Percentiles rank a stretch among this genome's conserved stretches.
phyloP scores from a whole-genome alignment of 2,329 filamentous ascomycete genomes.

The Venturia pyrina region DNA sequence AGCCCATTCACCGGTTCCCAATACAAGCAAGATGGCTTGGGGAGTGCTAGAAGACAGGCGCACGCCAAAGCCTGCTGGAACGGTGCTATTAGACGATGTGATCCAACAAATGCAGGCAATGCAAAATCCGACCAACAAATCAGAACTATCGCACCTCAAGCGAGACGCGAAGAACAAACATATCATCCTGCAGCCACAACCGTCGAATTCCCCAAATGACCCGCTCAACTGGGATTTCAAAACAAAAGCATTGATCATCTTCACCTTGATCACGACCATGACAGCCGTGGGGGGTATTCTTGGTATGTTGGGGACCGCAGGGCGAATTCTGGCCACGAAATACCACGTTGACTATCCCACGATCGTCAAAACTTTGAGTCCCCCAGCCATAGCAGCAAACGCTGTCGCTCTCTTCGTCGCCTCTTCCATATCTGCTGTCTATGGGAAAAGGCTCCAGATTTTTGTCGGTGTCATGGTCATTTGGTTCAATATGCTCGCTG shows the following conservation, averaged over 20 bases:
- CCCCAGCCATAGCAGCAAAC: conserved; percentile 3
- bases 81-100: conserved; percentile 6
- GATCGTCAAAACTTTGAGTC: neutral
- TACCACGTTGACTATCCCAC: conserved; percentile 8
- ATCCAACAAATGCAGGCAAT: conserved; percentile 5
- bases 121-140: neutral
- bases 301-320: conserved; percentile 8
- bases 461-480: conserved; percentile 28
- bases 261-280: conserved; percentile 29
- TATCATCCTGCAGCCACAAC: conserved; percentile 16
- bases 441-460: conserved; percentile 29
- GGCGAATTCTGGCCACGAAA: conserved; percentile 6
- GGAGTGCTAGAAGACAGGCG: conserved; percentile 11
- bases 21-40: conserved; percentile 7
- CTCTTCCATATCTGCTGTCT: conserved; percentile 15
- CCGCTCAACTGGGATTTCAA: conserved; percentile 25
- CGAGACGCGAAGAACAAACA: conserved; percentile 18
- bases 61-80: conserved; percentile 8
- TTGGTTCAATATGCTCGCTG: conserved; percentile 29
- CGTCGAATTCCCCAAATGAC: conserved; percentile 15
- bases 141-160: conserved; percentile 21
- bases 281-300: conserved; percentile 14
- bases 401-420: conserved; percentile 10
- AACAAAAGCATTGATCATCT: conserved; percentile 15
- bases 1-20: neutral